phyloP scores from a whole-genome alignment of 768 basidiomycete genomes.

The Lentinula aciculospora region DNA sequence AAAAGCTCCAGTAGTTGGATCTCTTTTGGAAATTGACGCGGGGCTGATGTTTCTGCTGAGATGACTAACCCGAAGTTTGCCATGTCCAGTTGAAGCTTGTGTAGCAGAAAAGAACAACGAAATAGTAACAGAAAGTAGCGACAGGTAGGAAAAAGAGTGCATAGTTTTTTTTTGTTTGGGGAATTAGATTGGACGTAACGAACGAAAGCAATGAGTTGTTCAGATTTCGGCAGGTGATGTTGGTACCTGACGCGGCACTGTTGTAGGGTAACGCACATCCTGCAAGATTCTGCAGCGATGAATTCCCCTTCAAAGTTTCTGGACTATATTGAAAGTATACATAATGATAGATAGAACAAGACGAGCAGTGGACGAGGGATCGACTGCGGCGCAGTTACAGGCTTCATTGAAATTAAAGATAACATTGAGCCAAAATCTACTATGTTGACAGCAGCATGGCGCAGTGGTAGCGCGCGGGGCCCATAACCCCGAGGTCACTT shows the following conservation, averaged over 20 bases:
- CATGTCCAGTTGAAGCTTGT: not conserved
- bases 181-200: not conserved
- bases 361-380: not conserved
- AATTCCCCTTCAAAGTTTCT: too few relatives aligned
- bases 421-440: not conserved
- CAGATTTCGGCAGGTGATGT: not conserved
- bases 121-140: not conserved
- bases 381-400: not conserved
- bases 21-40: not conserved
- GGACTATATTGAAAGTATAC: too few relatives aligned
- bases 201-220: not conserved
- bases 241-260: not conserved
- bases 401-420: too few relatives aligned
- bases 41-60: not conserved
- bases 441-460: constrained; percentile 43
- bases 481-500: constrained; percentile 63
- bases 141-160: constrained; percentile 2
- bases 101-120: not conserved
- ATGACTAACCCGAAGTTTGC: not conserved
- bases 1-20: constrained; percentile 5
- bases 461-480: constrained; percentile 56
- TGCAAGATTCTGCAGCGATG: too few relatives aligned
- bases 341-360: too few relatives aligned
- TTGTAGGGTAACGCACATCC: too few relatives aligned
- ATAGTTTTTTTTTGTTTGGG: not conserved